Conservation (phyloP, 2,329 filamentous ascomycete species). For the Neopestalotiopsis rosae region DNA sequence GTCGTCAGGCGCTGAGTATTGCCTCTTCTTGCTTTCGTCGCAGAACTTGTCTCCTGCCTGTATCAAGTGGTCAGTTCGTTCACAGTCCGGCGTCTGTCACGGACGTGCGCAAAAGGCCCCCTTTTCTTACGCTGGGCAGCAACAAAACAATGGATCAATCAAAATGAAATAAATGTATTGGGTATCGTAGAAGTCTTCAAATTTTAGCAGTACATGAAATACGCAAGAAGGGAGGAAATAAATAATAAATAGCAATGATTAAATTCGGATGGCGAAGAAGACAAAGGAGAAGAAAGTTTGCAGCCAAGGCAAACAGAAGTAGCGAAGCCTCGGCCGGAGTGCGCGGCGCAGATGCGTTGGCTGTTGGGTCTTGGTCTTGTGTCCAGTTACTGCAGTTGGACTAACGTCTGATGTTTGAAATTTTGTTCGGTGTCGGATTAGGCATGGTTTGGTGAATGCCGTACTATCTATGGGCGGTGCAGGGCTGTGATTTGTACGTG, state of each 20-base stretch:
- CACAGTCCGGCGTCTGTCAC: background rate
- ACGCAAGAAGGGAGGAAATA: background rate
- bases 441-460: conserved; percentile 1
- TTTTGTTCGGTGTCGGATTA: conserved; percentile 13
- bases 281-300: background rate
- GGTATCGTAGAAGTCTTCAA: conserved; percentile 1
- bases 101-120: background rate
- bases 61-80: background rate
- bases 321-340: background rate
- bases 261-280: background rate
- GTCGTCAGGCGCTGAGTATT: background rate
- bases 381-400: conserved; percentile 20
- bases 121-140: background rate
- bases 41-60: background rate
- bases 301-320: background rate
- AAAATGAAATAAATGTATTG: background rate
- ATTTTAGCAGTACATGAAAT: background rate
- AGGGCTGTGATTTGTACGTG: background rate
- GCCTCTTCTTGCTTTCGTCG: background rate
- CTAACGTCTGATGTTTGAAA: conserved; percentile 17
- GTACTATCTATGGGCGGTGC: background rate
- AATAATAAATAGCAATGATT: background rate
- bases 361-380: conserved; percentile 20
- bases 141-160: background rate
- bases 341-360: background rate